phyloP scores from a whole-genome alignment of 2,329 filamentous ascomycete genomes.

The Botrytis deweyae region DNA sequence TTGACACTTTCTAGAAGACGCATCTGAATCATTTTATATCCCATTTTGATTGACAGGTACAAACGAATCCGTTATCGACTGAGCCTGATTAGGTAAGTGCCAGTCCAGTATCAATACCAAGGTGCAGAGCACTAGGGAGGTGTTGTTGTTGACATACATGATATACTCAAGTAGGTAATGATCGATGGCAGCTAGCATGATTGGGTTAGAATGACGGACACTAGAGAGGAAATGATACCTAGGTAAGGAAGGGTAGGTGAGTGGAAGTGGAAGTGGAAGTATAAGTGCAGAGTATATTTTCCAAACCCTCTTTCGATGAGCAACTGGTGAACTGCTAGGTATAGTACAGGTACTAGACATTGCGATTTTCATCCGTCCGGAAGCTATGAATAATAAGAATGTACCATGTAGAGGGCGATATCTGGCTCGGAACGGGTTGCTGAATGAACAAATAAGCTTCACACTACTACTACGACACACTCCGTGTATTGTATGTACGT shows the following conservation, averaged over 20 bases:
- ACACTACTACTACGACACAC: not conserved
- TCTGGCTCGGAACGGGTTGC: not conserved
- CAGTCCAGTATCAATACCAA: not conserved
- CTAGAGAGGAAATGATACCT: not conserved
- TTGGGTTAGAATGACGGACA: not conserved
- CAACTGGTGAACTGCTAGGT: not conserved
- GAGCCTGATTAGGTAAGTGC: not conserved
- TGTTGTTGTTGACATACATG: not conserved
- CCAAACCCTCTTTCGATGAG: not conserved
- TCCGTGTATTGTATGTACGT: not conserved
- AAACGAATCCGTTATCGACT: not conserved
- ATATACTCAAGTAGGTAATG: not conserved
- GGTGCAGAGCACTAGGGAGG: not conserved
- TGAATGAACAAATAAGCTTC: not conserved
- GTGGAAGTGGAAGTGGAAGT: not conserved
- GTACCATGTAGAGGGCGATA: not conserved
- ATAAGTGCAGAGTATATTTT: not conserved
- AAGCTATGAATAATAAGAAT: not conserved
- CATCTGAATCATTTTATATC: slow-evolving; percentile 1
- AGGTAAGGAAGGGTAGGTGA: not conserved
- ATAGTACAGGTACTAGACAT: not conserved
- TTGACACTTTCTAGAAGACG: slow-evolving; percentile 12
- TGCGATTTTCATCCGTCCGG: not conserved
- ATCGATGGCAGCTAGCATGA: not conserved
- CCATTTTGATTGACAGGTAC: not conserved